These are phyloP conservation scores for Pyracantha coccinea DNA, from an alignment of 331 rosid genomes.

Conservation along the genomic window DNA sequence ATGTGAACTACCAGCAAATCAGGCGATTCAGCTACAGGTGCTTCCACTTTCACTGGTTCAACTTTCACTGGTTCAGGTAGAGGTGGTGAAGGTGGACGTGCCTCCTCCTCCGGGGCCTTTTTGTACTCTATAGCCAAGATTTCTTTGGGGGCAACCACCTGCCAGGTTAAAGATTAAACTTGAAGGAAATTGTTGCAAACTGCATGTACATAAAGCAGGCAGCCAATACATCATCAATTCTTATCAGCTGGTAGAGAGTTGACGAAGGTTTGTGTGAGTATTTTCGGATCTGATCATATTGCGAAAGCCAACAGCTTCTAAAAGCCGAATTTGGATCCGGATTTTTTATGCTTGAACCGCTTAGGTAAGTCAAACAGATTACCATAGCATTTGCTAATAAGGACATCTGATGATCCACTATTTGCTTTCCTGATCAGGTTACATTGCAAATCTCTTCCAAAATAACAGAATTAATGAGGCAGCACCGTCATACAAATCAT, in stretches of 20 bases:
- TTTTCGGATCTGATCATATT: background rate
- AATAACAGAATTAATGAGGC: background rate
- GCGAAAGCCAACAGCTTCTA: background rate
- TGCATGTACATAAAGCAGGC: background rate
- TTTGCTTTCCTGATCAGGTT: background rate
- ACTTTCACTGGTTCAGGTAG: slow-evolving; percentile 77
- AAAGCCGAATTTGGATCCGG: background rate
- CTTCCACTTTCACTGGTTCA: slow-evolving; percentile 81
- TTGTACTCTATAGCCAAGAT: slow-evolving; percentile 80
- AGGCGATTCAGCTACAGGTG: slow-evolving; percentile 61
- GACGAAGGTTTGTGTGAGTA: background rate
- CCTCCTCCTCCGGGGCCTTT: slow-evolving; percentile 47
- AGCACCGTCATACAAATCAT: background rate
- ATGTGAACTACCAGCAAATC: slow-evolving; percentile 73
- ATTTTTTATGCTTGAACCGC: background rate
- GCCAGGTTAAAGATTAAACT: slow-evolving; percentile 18
- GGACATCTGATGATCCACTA: background rate
- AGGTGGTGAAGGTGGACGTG: slow-evolving; percentile 43
- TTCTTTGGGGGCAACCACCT: slow-evolving; percentile 69
- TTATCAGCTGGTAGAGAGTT: background rate
- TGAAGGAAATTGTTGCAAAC: slow-evolving; percentile 2
- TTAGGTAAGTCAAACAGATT: background rate
- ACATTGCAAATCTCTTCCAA: background rate
- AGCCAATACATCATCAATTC: background rate
- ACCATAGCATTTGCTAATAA: background rate